These are phyloP conservation scores for Candida argentea DNA, from an alignment of 805 yeast genomes.

Conservation along the genomic window DNA sequence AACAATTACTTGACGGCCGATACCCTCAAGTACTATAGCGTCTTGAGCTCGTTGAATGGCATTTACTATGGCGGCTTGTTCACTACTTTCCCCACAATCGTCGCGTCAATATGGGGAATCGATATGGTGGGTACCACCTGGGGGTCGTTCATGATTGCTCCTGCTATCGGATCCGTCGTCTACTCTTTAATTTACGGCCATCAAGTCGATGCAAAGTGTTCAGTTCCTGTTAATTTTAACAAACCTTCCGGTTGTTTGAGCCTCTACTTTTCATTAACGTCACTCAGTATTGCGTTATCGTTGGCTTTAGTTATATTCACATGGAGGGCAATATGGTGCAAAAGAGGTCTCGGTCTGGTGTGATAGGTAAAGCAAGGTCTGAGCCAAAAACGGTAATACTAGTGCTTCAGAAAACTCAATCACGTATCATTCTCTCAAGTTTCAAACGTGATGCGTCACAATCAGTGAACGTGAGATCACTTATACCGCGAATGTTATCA, in stretches of 20 bases:
- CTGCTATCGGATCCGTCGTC: conserved; percentile 68
- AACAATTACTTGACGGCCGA: conserved; percentile 2
- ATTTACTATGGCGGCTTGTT: conserved; percentile 72
- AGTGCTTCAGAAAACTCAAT: too few relatives aligned
- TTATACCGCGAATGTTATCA: too few relatives aligned
- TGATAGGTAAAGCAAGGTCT: too few relatives aligned
- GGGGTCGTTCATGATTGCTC: conserved; percentile 84
- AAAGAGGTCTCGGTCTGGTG: conserved; percentile 17
- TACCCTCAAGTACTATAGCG: conserved; percentile 3
- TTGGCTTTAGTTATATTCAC: conserved; percentile 12
- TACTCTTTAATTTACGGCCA: conserved; percentile 65
- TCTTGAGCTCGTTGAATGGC: conserved; percentile 48
- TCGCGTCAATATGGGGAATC: conserved; percentile 80
- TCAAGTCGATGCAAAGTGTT: conserved; percentile 40
- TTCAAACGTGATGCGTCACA: too few relatives aligned
- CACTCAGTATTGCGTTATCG: conserved; percentile 16
- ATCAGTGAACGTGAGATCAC: too few relatives aligned
- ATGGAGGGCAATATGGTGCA: conserved; percentile 23
- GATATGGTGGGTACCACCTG: conserved; percentile 86
- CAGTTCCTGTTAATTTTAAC: conserved; percentile 1
- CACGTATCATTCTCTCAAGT: too few relatives aligned
- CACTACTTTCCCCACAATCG: conserved; percentile 77
- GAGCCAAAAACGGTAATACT: too few relatives aligned
- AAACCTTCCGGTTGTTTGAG: conserved; percentile 14
- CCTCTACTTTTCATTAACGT: conserved; percentile 19